A percentile compares a stretch with the other conserved stretches of the same genome.
Conservation (phyloP, 805 yeast genomes). For the Sugiyamaella americana region DNA sequence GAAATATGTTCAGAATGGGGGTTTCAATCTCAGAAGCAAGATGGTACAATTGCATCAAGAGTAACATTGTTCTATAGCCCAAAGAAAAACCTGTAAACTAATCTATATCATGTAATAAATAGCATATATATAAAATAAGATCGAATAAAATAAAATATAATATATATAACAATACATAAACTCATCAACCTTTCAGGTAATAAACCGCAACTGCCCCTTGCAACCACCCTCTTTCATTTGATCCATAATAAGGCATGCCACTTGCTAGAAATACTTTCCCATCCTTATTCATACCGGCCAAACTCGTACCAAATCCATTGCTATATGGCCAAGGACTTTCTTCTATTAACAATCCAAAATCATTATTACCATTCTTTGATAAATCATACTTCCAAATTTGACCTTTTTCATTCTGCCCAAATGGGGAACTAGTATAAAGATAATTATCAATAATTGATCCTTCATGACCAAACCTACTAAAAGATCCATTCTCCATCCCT, state of each 20-base stretch:
- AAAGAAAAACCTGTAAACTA: background rate
- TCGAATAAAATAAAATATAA: too few relatives aligned
- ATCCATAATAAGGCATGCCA: slow-evolving; percentile 27
- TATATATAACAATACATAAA: background rate
- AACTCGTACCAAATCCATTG: slow-evolving; percentile 41
- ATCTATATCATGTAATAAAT: background rate
- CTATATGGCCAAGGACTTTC: slow-evolving; percentile 27
- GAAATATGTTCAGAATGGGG: slow-evolving; percentile 25
- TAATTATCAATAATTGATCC: slow-evolving; percentile 23
- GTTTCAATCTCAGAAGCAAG: slow-evolving; percentile 18
- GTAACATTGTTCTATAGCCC: slow-evolving; percentile 20
- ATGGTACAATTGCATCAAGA: slow-evolving; percentile 21
- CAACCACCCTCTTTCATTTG: slow-evolving; percentile 1
- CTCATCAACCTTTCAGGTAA: slow-evolving; percentile 1
- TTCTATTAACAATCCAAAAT: slow-evolving; percentile 16
- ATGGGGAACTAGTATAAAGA: slow-evolving; percentile 40
- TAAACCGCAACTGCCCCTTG: slow-evolving; percentile 20
- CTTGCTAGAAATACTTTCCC: slow-evolving; percentile 15
- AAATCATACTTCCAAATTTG: slow-evolving; percentile 40
- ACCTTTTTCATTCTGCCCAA: slow-evolving; percentile 38
- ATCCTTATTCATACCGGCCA: slow-evolving; percentile 24
- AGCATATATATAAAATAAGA: background rate
- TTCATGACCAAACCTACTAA: slow-evolving; percentile 33
- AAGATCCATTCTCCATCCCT: slow-evolving; percentile 16
- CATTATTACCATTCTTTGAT: slow-evolving; percentile 23